Evolutionary conservation across 2,329 filamentous ascomycete genomes (phyloP).

Genomic region (Xylariaceae sp.): DNA sequence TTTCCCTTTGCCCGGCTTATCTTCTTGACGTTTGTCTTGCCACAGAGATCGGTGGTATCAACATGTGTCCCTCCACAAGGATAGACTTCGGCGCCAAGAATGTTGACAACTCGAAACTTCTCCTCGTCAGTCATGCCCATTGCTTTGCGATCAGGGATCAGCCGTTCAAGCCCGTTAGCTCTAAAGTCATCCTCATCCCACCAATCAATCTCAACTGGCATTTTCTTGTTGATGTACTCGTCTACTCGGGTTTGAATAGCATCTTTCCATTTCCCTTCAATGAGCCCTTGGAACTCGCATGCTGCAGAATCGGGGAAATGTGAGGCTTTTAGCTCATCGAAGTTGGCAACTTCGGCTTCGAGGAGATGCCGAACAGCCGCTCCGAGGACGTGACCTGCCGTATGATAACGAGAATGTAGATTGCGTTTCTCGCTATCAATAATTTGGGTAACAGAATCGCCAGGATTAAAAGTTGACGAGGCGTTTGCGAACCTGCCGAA

Average conservation of each 20-base stretch:
- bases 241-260: slow-evolving; percentile 64
- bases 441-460: slow-evolving; percentile 53
- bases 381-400: slow-evolving; percentile 73
- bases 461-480: slow-evolving; percentile 41
- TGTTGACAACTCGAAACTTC: slow-evolving; percentile 68
- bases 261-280: slow-evolving; percentile 65
- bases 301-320: slow-evolving; percentile 70
- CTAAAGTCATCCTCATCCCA: slow-evolving; percentile 67
- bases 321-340: slow-evolving; percentile 70
- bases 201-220: slow-evolving; percentile 67
- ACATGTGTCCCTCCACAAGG: slow-evolving; percentile 79
- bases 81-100: slow-evolving; percentile 69
- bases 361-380: slow-evolving; percentile 65
- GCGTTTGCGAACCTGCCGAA: slow-evolving; percentile 57
- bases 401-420: slow-evolving; percentile 71
- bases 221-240: slow-evolving; percentile 56
- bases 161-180: slow-evolving; percentile 54
- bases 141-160: slow-evolving; percentile 53
- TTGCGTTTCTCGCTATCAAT: slow-evolving; percentile 64
- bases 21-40: slow-evolving; percentile 66
- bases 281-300: slow-evolving; percentile 69
- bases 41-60: slow-evolving; percentile 58
- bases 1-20: slow-evolving; percentile 66
- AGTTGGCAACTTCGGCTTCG: slow-evolving; percentile 52
- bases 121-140: slow-evolving; percentile 47